phyloP scores from a whole-genome alignment of 352 stramenopile genomes.

The Phytophthora idaei region DNA sequence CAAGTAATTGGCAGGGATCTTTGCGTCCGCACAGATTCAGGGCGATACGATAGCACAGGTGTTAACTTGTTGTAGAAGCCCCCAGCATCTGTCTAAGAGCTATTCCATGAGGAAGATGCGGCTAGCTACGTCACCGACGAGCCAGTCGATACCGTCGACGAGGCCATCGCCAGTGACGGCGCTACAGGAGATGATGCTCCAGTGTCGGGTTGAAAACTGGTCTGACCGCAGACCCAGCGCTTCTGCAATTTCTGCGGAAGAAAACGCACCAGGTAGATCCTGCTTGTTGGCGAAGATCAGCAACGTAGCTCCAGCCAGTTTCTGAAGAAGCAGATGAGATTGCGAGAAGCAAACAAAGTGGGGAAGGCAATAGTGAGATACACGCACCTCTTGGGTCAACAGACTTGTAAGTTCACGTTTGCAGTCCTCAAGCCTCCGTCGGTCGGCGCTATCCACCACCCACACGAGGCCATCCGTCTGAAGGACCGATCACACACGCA shows the following conservation, averaged over 20 bases:
- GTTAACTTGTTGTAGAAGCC: neutral
- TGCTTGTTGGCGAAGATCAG: conserved; percentile 99
- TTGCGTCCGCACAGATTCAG: too few species aligned
- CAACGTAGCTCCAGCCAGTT: conserved; percentile 97
- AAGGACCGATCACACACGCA: neutral
- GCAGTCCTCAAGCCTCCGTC: conserved; percentile 94
- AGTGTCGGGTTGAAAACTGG: conserved; percentile 87
- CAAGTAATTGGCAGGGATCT: too few species aligned
- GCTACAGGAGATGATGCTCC: conserved; percentile 95
- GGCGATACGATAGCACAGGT: neutral
- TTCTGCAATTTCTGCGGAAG: conserved; percentile 90
- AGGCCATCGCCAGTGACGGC: conserved; percentile 96
- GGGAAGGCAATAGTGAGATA: neutral
- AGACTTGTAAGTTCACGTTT: conserved; percentile 89
- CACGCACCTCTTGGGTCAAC: conserved; percentile 84
- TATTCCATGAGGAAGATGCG: conserved; percentile 96
- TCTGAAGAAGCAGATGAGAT: conserved; percentile 56
- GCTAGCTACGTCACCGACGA: conserved; percentile 95
- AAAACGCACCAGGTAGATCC: conserved; percentile 94
- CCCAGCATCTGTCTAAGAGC: too few species aligned
- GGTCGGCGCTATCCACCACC: conserved; percentile 98
- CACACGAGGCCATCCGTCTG: conserved; percentile 99
- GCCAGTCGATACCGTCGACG: conserved; percentile 97
- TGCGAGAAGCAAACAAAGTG: neutral
- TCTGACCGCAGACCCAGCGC: conserved; percentile 83